Evolutionary conservation across 208 protist genomes (phyloP), one percentile per base, ranked within the genome.

Genomic region (Leptomonas seymouri): DNA sequence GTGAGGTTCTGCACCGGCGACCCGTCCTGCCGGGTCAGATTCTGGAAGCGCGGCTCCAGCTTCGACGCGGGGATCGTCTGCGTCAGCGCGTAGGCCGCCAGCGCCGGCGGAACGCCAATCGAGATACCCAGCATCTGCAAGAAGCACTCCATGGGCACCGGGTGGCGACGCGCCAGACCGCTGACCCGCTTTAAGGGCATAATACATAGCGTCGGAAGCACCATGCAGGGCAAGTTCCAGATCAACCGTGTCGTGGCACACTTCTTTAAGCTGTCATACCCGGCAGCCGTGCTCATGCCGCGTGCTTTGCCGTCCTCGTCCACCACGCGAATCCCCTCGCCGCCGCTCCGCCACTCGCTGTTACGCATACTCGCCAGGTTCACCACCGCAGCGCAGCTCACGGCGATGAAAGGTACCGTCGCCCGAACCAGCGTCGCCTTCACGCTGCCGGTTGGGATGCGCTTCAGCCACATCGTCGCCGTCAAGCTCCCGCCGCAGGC

Each of bases 301-400:
- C 89, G 76, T 36, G 85, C 66, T 20, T 65, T 67, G 50, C 89
- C 89, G 57, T 97, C 86, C 73, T 96, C 88, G 67, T 98, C 93
- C 44, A 84, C 86, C 6, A 98, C 82, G 42, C 80, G 73, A 61
- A 98, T 85, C 18, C 95, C 90, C 27, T 74, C 58, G 48, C 82
- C 86, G 48, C 86, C 81, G 30, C 83, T 53, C 68, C 94, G 91
- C 80, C 90, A 95, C 76, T 90, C 89, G 78, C 91, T 94, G 87
- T 97, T 86, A 53, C 90, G 90, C 90, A 95, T 95, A 60, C 95
- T 78, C 36, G 91, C 78, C 23, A 97, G 75, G 76, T 98, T 98
- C 39, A 85, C 87, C n/a, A 89, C 83, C 42, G 91, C 75, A 31
- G 93, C 95, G 2, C 67, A 28, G 23, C 80, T 86, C 1, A 97